A percentile compares a stretch with the other conserved stretches of the same genome.
Evolutionary conservation across 2,329 filamentous ascomycete genomes (phyloP).

Genomic region (Aureobasidium melanogenum): DNA sequence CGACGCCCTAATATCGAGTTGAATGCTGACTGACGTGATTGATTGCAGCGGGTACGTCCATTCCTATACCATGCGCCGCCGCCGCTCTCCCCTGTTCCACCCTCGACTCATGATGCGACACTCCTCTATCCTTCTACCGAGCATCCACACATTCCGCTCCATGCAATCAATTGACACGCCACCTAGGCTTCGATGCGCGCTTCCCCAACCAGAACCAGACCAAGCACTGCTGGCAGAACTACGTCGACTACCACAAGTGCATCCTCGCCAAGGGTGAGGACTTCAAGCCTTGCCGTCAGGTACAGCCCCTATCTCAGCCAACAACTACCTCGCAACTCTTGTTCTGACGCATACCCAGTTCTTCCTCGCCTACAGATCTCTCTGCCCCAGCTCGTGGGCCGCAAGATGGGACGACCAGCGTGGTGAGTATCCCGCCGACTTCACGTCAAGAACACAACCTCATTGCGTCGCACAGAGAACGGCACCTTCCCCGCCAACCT

Average conservation of each 20-base stretch:
- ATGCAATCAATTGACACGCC: constrained; percentile 8
- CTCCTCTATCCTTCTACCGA: background rate
- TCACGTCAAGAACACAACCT: background rate
- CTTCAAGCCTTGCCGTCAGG: constrained; percentile 93
- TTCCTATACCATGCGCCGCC: background rate
- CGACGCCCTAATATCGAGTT: constrained; percentile 26
- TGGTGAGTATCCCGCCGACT: constrained; percentile 47
- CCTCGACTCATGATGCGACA: background rate
- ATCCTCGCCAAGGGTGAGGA: constrained; percentile 97
- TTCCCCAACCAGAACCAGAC: constrained; percentile 98
- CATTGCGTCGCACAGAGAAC: constrained; percentile 32
- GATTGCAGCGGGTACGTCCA: constrained; percentile 8
- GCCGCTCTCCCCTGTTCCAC: background rate
- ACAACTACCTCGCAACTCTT: background rate
- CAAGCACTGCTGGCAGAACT: constrained; percentile 99
- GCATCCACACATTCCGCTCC: background rate
- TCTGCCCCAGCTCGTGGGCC: constrained; percentile 94
- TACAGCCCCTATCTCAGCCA: constrained; percentile 35
- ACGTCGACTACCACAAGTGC: constrained; percentile 99
- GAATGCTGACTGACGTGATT: constrained; percentile 18
- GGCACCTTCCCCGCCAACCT: constrained; percentile 47
- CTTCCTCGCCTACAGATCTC: constrained; percentile 89
- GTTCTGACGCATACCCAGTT: constrained; percentile 51
- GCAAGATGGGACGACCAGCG: constrained; percentile 95
- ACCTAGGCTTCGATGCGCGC: constrained; percentile 88